Conservation (phyloP, 495 filamentous ascomycete species). For the Sporormia fimetaria region DNA sequence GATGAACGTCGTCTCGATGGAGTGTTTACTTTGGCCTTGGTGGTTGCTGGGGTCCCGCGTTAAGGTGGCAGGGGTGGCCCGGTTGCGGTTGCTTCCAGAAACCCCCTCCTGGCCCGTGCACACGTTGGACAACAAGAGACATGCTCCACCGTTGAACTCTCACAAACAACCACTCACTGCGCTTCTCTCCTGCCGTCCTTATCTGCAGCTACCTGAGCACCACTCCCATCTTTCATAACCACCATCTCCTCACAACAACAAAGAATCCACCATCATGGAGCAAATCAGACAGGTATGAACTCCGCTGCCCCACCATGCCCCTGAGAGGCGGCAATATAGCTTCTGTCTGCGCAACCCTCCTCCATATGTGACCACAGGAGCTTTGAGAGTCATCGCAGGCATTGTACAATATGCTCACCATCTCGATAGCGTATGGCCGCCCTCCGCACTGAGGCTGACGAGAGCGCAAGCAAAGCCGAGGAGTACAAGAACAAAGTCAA, state of each 20-base stretch:
- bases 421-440: constrained; percentile 73
- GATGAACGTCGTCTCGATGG: constrained; percentile 1
- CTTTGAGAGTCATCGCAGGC: neutral
- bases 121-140: constrained; percentile 15
- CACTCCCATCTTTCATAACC: neutral
- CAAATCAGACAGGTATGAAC: constrained; percentile 68
- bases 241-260: constrained; percentile 1
- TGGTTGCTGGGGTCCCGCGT: no score
- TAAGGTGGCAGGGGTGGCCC: constrained; percentile 1
- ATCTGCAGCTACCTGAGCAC: constrained; percentile 1
- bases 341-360: neutral
- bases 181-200: constrained; percentile 4
- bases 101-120: no score
- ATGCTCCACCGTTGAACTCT: constrained; percentile 1
- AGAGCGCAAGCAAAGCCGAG: constrained; percentile 63
- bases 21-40: no score
- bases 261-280: constrained; percentile 41
- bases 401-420: no score
- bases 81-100: constrained; percentile 5
- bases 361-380: neutral
- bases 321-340: neutral
- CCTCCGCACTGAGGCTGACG: constrained; percentile 87
- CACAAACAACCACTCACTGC: neutral
- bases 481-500: constrained; percentile 82
- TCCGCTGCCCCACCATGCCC: constrained; percentile 20